Evolutionary conservation across 2,329 filamentous ascomycete species (phyloP).

Genomic region (Peltaster fructicola): DNA sequence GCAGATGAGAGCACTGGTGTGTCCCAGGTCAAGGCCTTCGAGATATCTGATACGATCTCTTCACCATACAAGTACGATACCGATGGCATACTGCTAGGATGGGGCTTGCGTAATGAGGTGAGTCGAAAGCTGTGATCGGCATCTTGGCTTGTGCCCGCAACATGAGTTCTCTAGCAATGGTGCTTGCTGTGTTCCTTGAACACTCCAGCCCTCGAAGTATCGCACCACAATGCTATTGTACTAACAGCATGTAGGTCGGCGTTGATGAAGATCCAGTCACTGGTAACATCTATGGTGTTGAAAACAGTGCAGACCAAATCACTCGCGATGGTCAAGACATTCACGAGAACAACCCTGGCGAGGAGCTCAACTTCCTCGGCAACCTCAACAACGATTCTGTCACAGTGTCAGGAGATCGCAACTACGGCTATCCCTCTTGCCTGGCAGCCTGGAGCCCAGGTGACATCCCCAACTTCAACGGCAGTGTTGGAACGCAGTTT

Average conservation of each 20-base stretch:
- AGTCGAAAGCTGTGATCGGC: too few species aligned
- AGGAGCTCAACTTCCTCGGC: constrained; percentile 58
- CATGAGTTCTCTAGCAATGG: too few species aligned
- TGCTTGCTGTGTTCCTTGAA: too few species aligned
- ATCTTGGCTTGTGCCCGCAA: too few species aligned
- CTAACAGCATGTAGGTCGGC: too few species aligned
- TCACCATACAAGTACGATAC: constrained; percentile 32
- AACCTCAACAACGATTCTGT: constrained; percentile 31
- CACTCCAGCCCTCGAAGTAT: too few species aligned
- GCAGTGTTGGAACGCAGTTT: constrained; percentile 31
- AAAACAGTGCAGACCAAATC: constrained; percentile 54
- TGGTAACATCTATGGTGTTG: constrained; percentile 39
- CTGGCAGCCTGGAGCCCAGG: constrained; percentile 46
- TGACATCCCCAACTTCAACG: constrained; percentile 29
- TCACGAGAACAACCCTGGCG: constrained; percentile 26
- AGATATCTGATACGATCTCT: constrained; percentile 20
- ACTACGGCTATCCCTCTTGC: constrained; percentile 57
- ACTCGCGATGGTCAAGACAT: constrained; percentile 13
- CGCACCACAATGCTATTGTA: too few species aligned
- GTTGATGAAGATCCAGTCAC: constrained; percentile 42
- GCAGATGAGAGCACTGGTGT: constrained; percentile 36
- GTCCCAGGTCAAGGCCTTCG: constrained; percentile 50
- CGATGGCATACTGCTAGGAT: constrained; percentile 35
- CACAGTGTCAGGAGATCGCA: constrained; percentile 25
- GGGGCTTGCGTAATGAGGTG: constrained; percentile 57